Percentiles rank a stretch among this genome's conserved stretches.
phyloP scores from a whole-genome alignment of 108 stramenopile genomes.

The Ochromonas danica region DNA sequence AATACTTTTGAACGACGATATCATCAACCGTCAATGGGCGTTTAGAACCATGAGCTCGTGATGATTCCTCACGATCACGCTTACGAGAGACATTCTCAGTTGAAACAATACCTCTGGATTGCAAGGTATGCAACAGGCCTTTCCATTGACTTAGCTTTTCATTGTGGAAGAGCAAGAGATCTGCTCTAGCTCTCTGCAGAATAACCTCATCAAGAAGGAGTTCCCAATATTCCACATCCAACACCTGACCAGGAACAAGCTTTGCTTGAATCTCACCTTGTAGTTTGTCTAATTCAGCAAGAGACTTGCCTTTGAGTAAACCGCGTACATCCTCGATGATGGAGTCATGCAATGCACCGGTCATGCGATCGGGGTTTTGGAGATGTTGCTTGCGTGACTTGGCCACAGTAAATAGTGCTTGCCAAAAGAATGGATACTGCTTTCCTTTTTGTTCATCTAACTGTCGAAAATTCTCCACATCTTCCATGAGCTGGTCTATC shows the following conservation, averaged over 20 bases:
- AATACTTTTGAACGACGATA: neutral
- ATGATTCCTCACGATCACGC: too few species aligned
- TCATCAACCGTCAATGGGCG: neutral
- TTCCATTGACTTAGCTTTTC: conserved; percentile 59
- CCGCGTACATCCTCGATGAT: neutral
- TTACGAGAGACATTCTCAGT: neutral
- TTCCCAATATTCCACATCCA: conserved; percentile 80
- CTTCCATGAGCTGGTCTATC: neutral
- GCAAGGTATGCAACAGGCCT: neutral
- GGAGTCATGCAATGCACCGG: neutral
- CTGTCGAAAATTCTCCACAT: neutral
- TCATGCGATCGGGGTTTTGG: neutral
- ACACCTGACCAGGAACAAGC: conserved; percentile 53
- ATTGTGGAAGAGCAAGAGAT: conserved; percentile 84
- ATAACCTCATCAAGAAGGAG: conserved; percentile 70
- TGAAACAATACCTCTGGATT: neutral
- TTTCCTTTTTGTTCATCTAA: neutral
- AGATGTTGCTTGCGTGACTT: neutral
- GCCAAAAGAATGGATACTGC: neutral
- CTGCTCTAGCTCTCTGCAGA: conserved; percentile 77
- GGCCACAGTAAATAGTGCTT: neutral
- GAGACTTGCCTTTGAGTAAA: conserved; percentile 59
- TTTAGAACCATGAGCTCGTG: neutral
- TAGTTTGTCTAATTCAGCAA: conserved; percentile 73
- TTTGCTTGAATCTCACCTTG: conserved; percentile 70